Base-by-base conservation (phyloP, 1,284 basidiomycete genomes). In the Acaromyces ingoldii region DNA sequence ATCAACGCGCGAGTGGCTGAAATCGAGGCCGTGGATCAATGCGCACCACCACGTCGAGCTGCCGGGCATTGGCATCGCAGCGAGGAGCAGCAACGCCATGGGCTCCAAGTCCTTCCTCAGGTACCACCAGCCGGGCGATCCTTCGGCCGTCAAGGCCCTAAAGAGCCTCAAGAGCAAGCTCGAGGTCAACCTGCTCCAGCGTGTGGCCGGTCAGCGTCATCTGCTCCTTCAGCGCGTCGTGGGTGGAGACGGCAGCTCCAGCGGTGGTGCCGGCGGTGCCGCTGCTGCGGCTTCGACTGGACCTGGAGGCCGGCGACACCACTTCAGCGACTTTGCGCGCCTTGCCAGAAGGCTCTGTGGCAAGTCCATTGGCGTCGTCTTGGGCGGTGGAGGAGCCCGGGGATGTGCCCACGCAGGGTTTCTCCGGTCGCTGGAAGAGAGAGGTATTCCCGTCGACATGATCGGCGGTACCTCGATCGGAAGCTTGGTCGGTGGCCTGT, bases 341-440 rank as follows among this genome's bases (percentile, higher is more conserved):
- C 78, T 99, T 33, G 95, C 93, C 0, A 81, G 93, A 49, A 80
- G 92, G 47, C 82, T 98, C 49, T 95, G 91, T 68, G 93, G 92
- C 9, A 89, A 86, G 71, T 91, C 89, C 11, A 88, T 98, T 53
- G 95, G 92, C 1, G 79, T 99, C 29, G 91, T 98, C 3, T 82
- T 99, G 0, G 93, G 93, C 17, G 93, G 93, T 11, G 95, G 93
- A 11, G 93, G 95, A 6, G 95, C 92, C 5, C 83, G 95, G 49
- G 93, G 93, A 25, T 85, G 97, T 61, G 86, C 91, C 0, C 95
- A 98, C 78, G 78, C 98, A 57, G 91, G 91, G 25, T 82, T 93
- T 56, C 83, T 99, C 39, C 85, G 87, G 46, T 93, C 93, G 10
- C 75, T 98, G 56, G 89, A 91, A 68, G 95, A 99, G 73, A 84